These are phyloP conservation scores for Ilyonectria mors-panacis DNA, from an alignment of 2,329 filamentous ascomycete genomes.

Conservation along the genomic window DNA sequence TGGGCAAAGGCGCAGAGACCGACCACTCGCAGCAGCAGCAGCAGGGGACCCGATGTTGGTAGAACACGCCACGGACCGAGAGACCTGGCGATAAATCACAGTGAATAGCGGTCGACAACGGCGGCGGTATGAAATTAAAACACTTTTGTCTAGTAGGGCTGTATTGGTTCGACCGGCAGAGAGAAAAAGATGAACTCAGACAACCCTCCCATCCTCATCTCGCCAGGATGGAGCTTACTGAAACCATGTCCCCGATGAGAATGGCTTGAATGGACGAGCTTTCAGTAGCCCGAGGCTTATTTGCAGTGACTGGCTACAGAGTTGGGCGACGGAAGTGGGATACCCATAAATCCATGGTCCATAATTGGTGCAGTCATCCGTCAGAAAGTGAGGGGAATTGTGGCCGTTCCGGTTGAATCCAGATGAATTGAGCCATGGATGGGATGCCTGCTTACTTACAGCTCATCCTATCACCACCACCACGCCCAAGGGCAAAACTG, in stretches of 20 bases:
- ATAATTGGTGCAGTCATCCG: neutral
- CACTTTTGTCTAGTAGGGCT: too few species aligned
- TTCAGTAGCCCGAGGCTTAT: neutral
- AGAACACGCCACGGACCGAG: slow-evolving; percentile 4
- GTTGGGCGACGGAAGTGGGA: neutral
- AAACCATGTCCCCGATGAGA: neutral
- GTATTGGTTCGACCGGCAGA: too few species aligned
- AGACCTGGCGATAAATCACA: neutral
- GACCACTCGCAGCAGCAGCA: neutral
- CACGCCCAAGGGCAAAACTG: too few species aligned
- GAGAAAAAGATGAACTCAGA: too few species aligned
- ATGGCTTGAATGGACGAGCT: neutral
- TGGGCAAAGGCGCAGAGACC: neutral
- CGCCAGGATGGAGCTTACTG: neutral
- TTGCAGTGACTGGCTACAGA: neutral
- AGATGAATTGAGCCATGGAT: neutral
- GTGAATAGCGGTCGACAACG: neutral
- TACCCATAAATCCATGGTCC: neutral
- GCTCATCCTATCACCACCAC: neutral
- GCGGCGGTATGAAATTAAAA: too few species aligned
- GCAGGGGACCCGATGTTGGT: neutral
- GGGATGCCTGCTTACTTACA: neutral
- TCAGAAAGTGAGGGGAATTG: too few species aligned
- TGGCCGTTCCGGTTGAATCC: too few species aligned
- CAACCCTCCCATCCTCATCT: too few species aligned